Evolutionary conservation across 352 stramenopile species (phyloP), one percentile per base, ranked within the genome.

Genomic region (Pythium aquatile): DNA sequence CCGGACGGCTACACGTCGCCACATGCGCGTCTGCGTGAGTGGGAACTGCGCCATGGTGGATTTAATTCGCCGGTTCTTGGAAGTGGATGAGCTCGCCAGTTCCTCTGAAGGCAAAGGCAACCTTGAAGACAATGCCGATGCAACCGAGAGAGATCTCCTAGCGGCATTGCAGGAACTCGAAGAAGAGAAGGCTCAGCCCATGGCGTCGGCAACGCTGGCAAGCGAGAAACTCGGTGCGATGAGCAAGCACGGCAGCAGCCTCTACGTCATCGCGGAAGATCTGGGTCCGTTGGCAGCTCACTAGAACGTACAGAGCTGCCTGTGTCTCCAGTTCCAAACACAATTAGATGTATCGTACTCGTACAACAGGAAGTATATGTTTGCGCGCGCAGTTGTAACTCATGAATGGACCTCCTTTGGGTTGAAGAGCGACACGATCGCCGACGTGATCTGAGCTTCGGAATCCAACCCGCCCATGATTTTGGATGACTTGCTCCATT

Each of bases 1-100:
- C 66, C 77, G 75, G 46, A 61, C 59, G 20, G 70, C 77, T 0
- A 63, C 74, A 0, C 77, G 76, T 32, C 80, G 83, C 10, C 76
- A 88, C 32, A 60, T 84, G 57, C 80, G 80, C 14, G 79, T 73
- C 53, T 93, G 85, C 54, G 70, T 86, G 46, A 84, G 87, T 54
- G 61, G 68, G 13, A 57, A 82, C 35, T 93, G 83, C 58, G 39
- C 54, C 14, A 58, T 85, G 17, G 64, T 88, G 10, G 65, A 53
- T 24, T 58, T 68, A 9, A 78, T 93, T 56, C 68, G 75, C 37
- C 46, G 29, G 2, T 92, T 93, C 65, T 59, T 93, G 6, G 46
- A 72, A 20, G 60, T 72, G 24, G 42, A 42, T 17, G 47, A 63
- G 32, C 24, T 55, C 1, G 24, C 20, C 44, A 17, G 44, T n/a